A percentile compares a stretch with the other conserved stretches of the same genome.
Evolutionary conservation across 495 filamentous ascomycete species (phyloP).

Genomic region (Hypoxylon crocopeplum): DNA sequence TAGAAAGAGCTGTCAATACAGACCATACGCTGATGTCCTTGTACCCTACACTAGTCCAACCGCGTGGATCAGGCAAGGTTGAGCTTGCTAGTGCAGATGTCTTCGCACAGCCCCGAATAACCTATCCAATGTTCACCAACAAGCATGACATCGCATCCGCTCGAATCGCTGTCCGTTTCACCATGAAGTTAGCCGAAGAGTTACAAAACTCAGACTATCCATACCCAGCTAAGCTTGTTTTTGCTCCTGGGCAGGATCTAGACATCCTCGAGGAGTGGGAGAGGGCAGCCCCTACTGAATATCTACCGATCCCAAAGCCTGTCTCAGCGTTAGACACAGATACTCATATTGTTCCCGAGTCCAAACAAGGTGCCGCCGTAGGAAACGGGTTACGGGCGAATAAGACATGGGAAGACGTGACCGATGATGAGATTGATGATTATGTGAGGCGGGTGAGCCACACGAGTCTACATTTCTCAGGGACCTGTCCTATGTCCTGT

Average conservation of each 20-base stretch:
- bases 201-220: constrained; percentile 32
- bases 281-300: neutral
- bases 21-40: constrained; percentile 18
- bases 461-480: constrained; percentile 29
- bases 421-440: constrained; percentile 40
- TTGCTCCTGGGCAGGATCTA: constrained; percentile 33
- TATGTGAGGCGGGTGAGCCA: constrained; percentile 20
- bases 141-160: neutral
- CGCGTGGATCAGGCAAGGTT: constrained; percentile 45
- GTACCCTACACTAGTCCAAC: constrained; percentile 41
- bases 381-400: neutral
- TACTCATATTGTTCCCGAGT: neutral
- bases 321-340: too few relatives aligned
- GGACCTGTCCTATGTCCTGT: constrained; percentile 40
- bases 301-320: neutral
- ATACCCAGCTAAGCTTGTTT: constrained; percentile 14
- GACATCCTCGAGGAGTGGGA: constrained; percentile 18
- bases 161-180: constrained; percentile 32
- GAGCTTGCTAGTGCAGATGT: constrained; percentile 45
- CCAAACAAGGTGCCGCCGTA: neutral
- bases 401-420: constrained; percentile 26
- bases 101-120: constrained; percentile 33
- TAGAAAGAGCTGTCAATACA: constrained; percentile 1
- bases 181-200: constrained; percentile 36
- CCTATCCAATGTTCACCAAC: neutral